These are phyloP conservation scores for Leptodontidium sp. DNA, from an alignment of 2,329 filamentous ascomycete genomes.

Conservation along the genomic window DNA sequence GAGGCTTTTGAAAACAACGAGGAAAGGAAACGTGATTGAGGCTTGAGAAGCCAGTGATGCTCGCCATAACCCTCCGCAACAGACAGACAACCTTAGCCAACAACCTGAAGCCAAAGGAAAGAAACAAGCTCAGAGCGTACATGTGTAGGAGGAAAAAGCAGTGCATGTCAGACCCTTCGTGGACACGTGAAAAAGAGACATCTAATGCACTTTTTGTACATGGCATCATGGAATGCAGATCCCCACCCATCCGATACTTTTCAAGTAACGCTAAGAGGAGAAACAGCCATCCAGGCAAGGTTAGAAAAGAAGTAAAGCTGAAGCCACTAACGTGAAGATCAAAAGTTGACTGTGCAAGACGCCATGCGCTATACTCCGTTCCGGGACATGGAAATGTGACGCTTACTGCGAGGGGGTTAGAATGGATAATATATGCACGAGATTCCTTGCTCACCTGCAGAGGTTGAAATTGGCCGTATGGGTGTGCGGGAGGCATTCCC, in stretches of 20 bases:
- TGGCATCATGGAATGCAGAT: slow-evolving; percentile 49
- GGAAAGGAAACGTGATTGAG: slow-evolving; percentile 35
- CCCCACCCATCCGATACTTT: slow-evolving; percentile 50
- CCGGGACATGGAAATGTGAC: slow-evolving; percentile 46
- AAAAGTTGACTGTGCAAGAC: slow-evolving; percentile 43
- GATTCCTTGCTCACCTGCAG: slow-evolving; percentile 43
- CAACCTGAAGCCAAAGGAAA: slow-evolving; percentile 30
- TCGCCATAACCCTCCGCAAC: slow-evolving; percentile 28
- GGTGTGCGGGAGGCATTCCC: slow-evolving; percentile 50
- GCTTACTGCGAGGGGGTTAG: slow-evolving; percentile 44
- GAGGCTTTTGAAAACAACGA: slow-evolving; percentile 36
- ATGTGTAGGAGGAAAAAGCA: slow-evolving; percentile 36
- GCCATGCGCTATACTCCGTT: slow-evolving; percentile 49
- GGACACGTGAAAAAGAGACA: slow-evolving; percentile 48
- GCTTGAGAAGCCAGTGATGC: slow-evolving; percentile 23
- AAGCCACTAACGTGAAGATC: slow-evolving; percentile 43
- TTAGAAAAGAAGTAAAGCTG: slow-evolving; percentile 47
- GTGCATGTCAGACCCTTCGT: slow-evolving; percentile 46
- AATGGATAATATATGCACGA: neutral
- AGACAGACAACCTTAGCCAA: slow-evolving; percentile 28
- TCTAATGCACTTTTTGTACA: slow-evolving; percentile 51
- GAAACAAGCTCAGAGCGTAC: slow-evolving; percentile 40
- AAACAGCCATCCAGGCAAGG: slow-evolving; percentile 49
- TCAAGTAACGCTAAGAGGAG: slow-evolving; percentile 50
- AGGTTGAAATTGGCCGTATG: slow-evolving; percentile 47